Evolutionary conservation across 176 grass and related monocot genomes (phyloP), one percentile per base, ranked within the genome.

Genomic region (Oryza coarctata): DNA sequence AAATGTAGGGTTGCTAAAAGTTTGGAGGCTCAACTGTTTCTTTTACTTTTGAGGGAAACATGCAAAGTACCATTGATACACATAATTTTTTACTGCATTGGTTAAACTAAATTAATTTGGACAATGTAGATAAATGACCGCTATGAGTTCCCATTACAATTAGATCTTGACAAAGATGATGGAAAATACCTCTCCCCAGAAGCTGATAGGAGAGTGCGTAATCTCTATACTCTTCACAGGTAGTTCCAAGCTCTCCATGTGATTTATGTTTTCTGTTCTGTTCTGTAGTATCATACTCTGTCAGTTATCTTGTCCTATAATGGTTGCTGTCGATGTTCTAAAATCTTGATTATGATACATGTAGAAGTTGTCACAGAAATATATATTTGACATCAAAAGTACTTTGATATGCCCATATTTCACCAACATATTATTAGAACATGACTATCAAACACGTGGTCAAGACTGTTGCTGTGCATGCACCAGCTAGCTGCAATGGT

Each of bases 151-250:
- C 92, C 92, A 36, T 83, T 91, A 73, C 86, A 94, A 69, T 70
- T 94, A 77, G 92, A 94, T 40, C 92, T 94, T 64, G 92, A 94
- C 39, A 90, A 38, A 80, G 82, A 90, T 32, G 65, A 81, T 47
- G 89, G 92, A 34, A 94, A 88, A 78, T 94, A 94, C 84, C 88
- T 94, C 68, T 91, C 88, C 71, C 88, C 88, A 27, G 86, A 94
- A 27, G 92, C 92, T 70, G 88, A 94, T 63, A 83, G 83, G 84
- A 86, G 76, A 10, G 88, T 91, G 69, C 92, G 88, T 45, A 94
- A 94, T 68, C 86, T 94, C 63, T 94, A 94, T 86, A 91, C 80
- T 47, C 92, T 94, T 84, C 92, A 94, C 72, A 94, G 92, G 92
- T 93, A 57, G 41, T 90, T 85, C 18, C 30, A 76, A 45, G 38